These are phyloP conservation scores for Rubroboletus pulcherrimus DNA, from an alignment of 768 basidiomycete species.

Conservation along the genomic window DNA sequence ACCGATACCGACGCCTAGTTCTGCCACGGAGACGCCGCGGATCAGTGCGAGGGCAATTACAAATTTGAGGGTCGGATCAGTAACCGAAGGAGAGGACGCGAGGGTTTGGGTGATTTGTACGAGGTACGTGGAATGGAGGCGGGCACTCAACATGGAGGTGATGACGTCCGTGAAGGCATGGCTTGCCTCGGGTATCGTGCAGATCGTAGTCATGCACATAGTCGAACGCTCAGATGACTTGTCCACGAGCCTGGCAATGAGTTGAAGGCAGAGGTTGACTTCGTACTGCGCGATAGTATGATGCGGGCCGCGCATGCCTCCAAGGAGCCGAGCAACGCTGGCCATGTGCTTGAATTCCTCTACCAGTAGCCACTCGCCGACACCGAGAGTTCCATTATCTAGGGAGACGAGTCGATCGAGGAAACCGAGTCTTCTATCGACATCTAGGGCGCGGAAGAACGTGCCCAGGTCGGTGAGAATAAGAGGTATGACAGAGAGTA, in stretches of 20 bases:
- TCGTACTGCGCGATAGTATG: conserved; percentile 44
- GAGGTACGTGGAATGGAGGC: conserved; percentile 44
- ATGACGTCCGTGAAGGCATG: conserved; percentile 40
- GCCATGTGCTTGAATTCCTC: conserved; percentile 58
- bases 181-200: conserved; percentile 42
- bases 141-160: conserved; percentile 43
- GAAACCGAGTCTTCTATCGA: conserved; percentile 50
- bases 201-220: conserved; percentile 45
- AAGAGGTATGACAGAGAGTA: conserved; percentile 51
- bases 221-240: conserved; percentile 36
- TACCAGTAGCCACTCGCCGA: conserved; percentile 60
- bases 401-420: conserved; percentile 52
- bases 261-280: conserved; percentile 45
- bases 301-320: conserved; percentile 32
- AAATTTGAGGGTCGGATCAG: conserved; percentile 31
- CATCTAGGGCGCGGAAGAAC: conserved; percentile 57
- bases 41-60: conserved; percentile 32
- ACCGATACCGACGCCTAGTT: conserved; percentile 16
- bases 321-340: conserved; percentile 36
- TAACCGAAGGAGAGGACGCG: conserved; percentile 20
- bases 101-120: conserved; percentile 38
- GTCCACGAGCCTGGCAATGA: conserved; percentile 44
- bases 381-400: conserved; percentile 37
- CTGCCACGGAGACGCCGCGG: conserved; percentile 26
- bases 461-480: conserved; percentile 49